phyloP scores from a whole-genome alignment of 768 basidiomycete species.

The Lactarius trivialis region DNA sequence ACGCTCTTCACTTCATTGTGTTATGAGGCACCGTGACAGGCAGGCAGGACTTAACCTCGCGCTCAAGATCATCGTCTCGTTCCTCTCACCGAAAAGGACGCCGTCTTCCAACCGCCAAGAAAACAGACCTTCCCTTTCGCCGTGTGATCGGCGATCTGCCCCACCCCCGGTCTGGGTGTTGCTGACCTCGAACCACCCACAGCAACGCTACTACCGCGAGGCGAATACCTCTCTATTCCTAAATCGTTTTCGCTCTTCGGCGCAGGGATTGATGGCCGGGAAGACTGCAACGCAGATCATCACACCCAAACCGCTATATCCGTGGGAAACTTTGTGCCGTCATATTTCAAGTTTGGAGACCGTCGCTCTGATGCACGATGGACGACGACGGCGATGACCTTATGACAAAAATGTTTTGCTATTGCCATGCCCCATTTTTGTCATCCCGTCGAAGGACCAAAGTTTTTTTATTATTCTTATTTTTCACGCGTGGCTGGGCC shows the following conservation, averaged over 20 bases:
- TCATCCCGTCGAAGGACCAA: neutral
- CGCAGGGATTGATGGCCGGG: neutral
- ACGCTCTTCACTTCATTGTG: neutral
- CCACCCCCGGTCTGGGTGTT: neutral
- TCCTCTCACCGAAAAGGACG: neutral
- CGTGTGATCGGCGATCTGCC: constrained; percentile 5
- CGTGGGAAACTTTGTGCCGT: constrained; percentile 5
- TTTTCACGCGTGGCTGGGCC: neutral
- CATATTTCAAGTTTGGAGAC: neutral
- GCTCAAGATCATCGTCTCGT: neutral
- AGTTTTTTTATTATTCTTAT: neutral
- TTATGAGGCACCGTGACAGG: neutral
- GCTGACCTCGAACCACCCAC: neutral
- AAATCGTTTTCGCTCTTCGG: neutral
- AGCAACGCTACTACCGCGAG: neutral
- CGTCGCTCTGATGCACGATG: neutral
- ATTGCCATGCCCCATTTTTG: neutral
- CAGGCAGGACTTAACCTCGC: neutral
- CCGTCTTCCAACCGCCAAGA: neutral
- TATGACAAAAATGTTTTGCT: neutral
- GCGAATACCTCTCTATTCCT: neutral
- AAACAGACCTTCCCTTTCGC: neutral
- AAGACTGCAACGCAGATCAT: neutral
- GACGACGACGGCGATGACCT: neutral
- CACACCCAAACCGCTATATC: neutral